These are phyloP conservation scores for Trichoderma koningiopsis DNA, from an alignment of 2,329 filamentous ascomycete species.

Conservation along the genomic window DNA sequence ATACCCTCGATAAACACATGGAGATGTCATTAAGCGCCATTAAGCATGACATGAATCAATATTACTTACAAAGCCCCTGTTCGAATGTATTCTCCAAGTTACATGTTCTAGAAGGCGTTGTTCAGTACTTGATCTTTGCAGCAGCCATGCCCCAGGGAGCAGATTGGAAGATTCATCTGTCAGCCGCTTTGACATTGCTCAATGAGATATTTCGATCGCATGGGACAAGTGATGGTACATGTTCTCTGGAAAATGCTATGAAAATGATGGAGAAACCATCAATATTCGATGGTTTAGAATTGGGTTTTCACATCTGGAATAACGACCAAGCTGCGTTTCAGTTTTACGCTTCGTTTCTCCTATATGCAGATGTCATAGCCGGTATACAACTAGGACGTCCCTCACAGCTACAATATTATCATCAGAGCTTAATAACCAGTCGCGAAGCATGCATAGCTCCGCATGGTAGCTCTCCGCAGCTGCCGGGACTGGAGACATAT, in stretches of 20 bases:
- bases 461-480: background rate
- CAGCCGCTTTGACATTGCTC: slow-evolving; percentile 8
- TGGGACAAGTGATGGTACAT: background rate
- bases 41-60: background rate
- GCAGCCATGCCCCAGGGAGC: slow-evolving; percentile 41
- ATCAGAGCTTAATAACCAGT: background rate
- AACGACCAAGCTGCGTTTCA: slow-evolving; percentile 41
- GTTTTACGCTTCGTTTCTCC: slow-evolving; percentile 40
- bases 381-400: slow-evolving; percentile 1
- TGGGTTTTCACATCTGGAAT: slow-evolving; percentile 35
- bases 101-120: slow-evolving; percentile 43
- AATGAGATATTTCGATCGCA: background rate
- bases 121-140: slow-evolving; percentile 51
- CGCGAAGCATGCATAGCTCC: background rate
- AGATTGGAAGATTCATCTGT: slow-evolving; percentile 30
- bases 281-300: background rate
- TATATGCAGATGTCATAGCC: slow-evolving; percentile 32
- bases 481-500: background rate
- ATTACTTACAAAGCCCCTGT: slow-evolving; percentile 23
- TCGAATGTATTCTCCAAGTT: background rate
- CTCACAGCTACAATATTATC: background rate
- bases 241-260: background rate
- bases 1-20: slow-evolving; percentile 16
- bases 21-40: background rate
- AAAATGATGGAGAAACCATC: background rate